phyloP scores from a whole-genome alignment of 2,329 filamentous ascomycete genomes.

The Colletotrichum tropicicola region DNA sequence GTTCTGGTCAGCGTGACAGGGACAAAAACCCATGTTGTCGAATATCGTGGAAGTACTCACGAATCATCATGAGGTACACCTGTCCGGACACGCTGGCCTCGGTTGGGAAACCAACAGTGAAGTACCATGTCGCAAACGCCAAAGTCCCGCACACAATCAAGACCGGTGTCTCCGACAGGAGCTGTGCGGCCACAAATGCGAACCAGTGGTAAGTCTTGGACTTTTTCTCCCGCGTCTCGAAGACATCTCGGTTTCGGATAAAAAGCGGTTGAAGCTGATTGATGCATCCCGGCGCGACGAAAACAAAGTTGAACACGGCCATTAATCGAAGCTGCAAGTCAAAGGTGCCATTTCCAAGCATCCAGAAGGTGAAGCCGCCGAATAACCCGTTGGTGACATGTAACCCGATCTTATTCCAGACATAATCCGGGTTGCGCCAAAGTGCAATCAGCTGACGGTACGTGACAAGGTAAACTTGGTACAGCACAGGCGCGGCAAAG shows the following conservation, averaged over 20 bases:
- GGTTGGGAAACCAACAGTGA: conserved; percentile 41
- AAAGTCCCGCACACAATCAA: conserved; percentile 52
- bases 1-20: no score
- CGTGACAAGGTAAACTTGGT: conserved; percentile 24
- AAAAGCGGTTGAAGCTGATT: conserved; percentile 60
- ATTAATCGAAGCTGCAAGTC: conserved; percentile 53
- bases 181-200: conserved; percentile 54
- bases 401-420: conserved; percentile 54
- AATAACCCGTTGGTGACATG: conserved; percentile 36
- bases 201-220: conserved; percentile 60
- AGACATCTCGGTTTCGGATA: conserved; percentile 56
- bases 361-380: conserved; percentile 57
- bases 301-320: conserved; percentile 62
- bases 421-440: conserved; percentile 42
- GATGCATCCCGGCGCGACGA: conserved; percentile 58
- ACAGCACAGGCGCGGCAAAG: conserved; percentile 18
- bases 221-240: conserved; percentile 59
- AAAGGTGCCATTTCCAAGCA: conserved; percentile 49
- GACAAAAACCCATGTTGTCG: no score
- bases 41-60: no score
- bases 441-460: conserved; percentile 15
- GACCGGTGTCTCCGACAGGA: conserved; percentile 56
- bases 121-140: conserved; percentile 57
- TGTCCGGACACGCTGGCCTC: no score
- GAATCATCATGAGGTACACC: no score